Conservation (phyloP, 306 rosid species). For the Castanea mollissima region DNA sequence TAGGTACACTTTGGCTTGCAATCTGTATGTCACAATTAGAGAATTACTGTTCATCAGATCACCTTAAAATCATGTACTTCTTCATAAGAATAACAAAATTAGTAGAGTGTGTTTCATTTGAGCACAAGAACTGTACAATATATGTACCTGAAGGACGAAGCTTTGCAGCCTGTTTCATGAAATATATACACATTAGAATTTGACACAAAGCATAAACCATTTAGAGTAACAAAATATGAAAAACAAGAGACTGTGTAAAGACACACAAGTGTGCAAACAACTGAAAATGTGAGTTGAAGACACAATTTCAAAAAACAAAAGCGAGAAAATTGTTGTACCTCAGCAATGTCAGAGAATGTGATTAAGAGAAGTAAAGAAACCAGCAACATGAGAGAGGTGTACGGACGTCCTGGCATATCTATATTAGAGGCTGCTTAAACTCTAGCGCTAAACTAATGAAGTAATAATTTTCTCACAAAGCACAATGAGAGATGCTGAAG, state of each 20-base stretch:
- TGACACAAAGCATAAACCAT: neutral
- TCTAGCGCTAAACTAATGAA: neutral
- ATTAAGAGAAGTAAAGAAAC: conserved; percentile 60
- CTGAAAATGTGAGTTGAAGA: too few relatives aligned
- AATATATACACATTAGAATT: conserved; percentile 13
- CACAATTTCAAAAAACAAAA: neutral
- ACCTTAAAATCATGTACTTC: neutral
- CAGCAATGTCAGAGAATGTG: conserved; percentile 47
- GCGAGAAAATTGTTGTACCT: conserved; percentile 39
- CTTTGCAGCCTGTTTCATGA: conserved; percentile 40
- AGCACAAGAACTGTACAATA: neutral
- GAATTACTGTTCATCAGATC: neutral
- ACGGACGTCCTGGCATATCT: conserved; percentile 39
- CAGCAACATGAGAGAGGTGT: conserved; percentile 31
- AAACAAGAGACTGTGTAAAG: too few relatives aligned
- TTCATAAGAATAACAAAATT: neutral
- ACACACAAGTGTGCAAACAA: too few relatives aligned
- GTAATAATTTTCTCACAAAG: neutral
- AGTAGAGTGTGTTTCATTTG: neutral
- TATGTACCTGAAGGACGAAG: conserved; percentile 58
- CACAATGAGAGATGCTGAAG: neutral
- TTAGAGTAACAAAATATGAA: too few relatives aligned
- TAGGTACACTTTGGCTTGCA: conserved; percentile 61
- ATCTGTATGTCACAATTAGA: conserved; percentile 28
- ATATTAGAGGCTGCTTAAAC: neutral